A percentile compares a stretch with the other conserved stretches of the same genome.
Conservation (phyloP, 352 stramenopile genomes). For the Phytophthora agathidicida region DNA sequence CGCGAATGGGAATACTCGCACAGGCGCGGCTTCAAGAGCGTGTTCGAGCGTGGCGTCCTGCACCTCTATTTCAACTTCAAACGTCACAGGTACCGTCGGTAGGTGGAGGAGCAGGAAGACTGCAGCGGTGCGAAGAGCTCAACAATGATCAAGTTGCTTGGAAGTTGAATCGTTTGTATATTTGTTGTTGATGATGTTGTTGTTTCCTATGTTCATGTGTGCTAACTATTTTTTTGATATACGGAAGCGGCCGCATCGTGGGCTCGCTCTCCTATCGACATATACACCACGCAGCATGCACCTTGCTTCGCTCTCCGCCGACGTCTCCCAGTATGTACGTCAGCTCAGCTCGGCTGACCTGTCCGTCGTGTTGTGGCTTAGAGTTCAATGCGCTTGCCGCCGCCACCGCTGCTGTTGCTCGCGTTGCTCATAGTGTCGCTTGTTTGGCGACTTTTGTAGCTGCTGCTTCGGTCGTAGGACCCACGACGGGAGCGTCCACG, state of each 20-base stretch:
- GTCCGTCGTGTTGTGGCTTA: conserved; percentile 38
- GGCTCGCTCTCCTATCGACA: conserved; percentile 21
- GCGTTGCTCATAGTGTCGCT: conserved; percentile 62
- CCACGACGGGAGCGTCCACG: conserved; percentile 58
- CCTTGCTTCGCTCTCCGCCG: conserved; percentile 30
- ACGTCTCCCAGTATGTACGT: conserved; percentile 24
- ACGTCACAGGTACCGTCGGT: conserved; percentile 96
- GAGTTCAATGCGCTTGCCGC: conserved; percentile 79
- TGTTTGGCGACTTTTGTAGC: conserved; percentile 42
- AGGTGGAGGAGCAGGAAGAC: conserved; percentile 14
- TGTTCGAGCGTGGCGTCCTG: conserved; percentile 98
- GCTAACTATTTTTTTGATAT: conserved; percentile 38
- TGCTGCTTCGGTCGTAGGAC: conserved; percentile 64
- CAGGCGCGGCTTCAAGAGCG: conserved; percentile 97
- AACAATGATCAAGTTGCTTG: neutral
- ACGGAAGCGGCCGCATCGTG: conserved; percentile 15
- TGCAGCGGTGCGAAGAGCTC: neutral
- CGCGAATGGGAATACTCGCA: conserved; percentile 97
- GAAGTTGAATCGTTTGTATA: conserved; percentile 23
- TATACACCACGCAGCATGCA: conserved; percentile 39
- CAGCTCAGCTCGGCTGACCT: conserved; percentile 28
- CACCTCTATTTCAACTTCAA: conserved; percentile 99
- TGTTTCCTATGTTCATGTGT: conserved; percentile 36
- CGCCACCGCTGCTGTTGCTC: conserved; percentile 52
- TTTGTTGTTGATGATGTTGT: conserved; percentile 20